A percentile compares a stretch with the other conserved stretches of the same genome.
Conservation (phyloP, 2,329 filamentous ascomycete genomes). For the Pezicula carpinea region DNA sequence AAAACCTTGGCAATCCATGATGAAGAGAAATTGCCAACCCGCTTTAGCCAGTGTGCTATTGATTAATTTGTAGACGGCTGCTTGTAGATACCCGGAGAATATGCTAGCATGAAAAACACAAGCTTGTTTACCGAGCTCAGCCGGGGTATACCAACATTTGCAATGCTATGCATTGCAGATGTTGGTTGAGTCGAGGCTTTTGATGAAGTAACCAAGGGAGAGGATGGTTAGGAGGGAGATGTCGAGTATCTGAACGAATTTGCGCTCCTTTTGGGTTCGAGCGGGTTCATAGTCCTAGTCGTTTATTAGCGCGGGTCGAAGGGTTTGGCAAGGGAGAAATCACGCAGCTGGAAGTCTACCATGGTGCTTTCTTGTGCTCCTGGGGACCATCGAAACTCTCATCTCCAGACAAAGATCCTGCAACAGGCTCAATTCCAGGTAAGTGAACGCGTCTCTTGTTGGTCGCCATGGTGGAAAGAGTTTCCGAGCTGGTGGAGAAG, state of each 20-base stretch:
- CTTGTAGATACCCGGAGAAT: conserved; percentile 40
- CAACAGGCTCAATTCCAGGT: background rate
- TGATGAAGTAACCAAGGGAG: conserved; percentile 26
- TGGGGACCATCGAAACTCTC: conserved; percentile 1
- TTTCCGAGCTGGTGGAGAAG: too few relatives aligned
- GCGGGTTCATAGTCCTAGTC: conserved; percentile 21
- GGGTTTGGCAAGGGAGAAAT: too few relatives aligned
- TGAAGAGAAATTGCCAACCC: conserved; percentile 43
- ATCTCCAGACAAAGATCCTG: conserved; percentile 7
- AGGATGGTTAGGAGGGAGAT: conserved; percentile 21
- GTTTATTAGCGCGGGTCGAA: background rate
- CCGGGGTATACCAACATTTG: conserved; percentile 37
- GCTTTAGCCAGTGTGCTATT: conserved; percentile 32
- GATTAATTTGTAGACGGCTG: conserved; percentile 35
- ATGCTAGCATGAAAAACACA: conserved; percentile 39
- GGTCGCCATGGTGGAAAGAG: background rate
- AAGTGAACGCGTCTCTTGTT: background rate
- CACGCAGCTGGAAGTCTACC: conserved; percentile 25
- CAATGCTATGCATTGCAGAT: conserved; percentile 35
- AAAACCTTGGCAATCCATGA: conserved; percentile 31
- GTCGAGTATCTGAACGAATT: conserved; percentile 25
- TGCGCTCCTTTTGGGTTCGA: conserved; percentile 14
- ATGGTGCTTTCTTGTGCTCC: conserved; percentile 13
- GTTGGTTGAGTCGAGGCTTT: conserved; percentile 24
- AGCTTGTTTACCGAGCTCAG: conserved; percentile 38